phyloP scores from a whole-genome alignment of 2,329 filamentous ascomycete species.

The Alternaria ventricosa region DNA sequence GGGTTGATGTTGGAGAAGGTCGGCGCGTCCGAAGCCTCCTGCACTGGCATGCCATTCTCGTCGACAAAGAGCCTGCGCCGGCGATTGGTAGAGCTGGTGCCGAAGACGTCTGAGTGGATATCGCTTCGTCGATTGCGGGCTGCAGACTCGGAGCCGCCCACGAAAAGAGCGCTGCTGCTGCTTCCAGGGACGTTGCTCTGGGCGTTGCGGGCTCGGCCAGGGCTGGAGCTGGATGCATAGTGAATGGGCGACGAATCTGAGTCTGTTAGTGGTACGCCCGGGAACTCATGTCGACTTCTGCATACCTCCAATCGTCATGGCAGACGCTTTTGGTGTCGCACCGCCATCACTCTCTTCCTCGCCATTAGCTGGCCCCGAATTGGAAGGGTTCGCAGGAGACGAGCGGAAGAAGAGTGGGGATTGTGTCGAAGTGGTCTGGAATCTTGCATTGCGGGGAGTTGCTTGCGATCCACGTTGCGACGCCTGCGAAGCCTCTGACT shows the following conservation, averaged over 20 bases:
- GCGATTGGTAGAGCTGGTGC: constrained; percentile 52
- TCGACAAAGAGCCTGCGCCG: constrained; percentile 69
- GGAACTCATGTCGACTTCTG: not conserved
- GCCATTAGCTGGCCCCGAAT: constrained; percentile 48
- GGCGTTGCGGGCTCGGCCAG: constrained; percentile 66
- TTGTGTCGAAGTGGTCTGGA: constrained; percentile 55
- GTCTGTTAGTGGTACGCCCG: constrained; percentile 16
- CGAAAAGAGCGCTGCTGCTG: constrained; percentile 86
- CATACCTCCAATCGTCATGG: constrained; percentile 68
- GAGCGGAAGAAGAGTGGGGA: constrained; percentile 82
- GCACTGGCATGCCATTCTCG: constrained; percentile 66
- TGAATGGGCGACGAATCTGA: constrained; percentile 90
- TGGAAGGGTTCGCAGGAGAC: constrained; percentile 59
- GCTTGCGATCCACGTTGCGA: constrained; percentile 48
- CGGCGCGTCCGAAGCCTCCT: constrained; percentile 62
- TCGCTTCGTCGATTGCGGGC: constrained; percentile 77
- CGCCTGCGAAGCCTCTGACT: constrained; percentile 50
- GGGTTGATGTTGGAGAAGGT: constrained; percentile 76
- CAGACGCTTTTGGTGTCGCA: constrained; percentile 73
- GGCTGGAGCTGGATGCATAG: constrained; percentile 90
- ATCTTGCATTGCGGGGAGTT: constrained; percentile 56
- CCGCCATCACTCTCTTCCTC: constrained; percentile 64
- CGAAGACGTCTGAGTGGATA: constrained; percentile 76
- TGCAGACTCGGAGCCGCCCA: constrained; percentile 65
- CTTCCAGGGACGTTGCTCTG: constrained; percentile 76